A percentile compares a stretch with the other conserved stretches of the same genome.
These are phyloP conservation scores for Leishmania turanica DNA, from an alignment of 208 protist species.

Conservation along the genomic window DNA sequence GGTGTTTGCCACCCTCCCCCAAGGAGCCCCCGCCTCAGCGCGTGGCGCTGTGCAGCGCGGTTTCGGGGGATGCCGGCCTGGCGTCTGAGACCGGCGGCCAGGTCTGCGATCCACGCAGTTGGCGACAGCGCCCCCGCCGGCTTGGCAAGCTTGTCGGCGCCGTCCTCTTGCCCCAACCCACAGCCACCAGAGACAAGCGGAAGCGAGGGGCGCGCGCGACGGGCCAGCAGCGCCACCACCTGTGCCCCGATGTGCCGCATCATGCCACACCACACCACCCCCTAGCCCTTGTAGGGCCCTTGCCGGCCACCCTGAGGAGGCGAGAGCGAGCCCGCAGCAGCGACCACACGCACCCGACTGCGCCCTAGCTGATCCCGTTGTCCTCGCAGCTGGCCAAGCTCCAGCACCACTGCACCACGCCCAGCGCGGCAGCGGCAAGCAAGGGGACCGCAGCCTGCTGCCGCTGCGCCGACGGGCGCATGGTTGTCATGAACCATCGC, in stretches of 20 bases:
- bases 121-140: too few species aligned
- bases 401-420: neutral
- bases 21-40: too few species aligned
- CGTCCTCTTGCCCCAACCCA: neutral
- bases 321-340: neutral
- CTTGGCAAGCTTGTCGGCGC: too few species aligned
- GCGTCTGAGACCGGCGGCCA: neutral
- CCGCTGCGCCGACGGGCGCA: neutral
- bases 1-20: too few species aligned
- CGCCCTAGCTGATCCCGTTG: neutral
- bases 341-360: neutral
- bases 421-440: neutral
- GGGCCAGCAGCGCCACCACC: too few species aligned
- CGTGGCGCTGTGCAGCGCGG: too few species aligned
- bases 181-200: neutral
- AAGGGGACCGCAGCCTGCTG: neutral
- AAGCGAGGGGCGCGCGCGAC: neutral
- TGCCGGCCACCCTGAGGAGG: too few species aligned
- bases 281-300: too few species aligned
- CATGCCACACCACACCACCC: neutral
- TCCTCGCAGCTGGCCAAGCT: neutral
- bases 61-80: too few species aligned
- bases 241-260: too few species aligned
- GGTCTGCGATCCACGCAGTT: neutral
- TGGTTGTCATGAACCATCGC: neutral